Evolutionary conservation across 208 protist species (phyloP).

Genomic region (Trichomonas tenax): DNA sequence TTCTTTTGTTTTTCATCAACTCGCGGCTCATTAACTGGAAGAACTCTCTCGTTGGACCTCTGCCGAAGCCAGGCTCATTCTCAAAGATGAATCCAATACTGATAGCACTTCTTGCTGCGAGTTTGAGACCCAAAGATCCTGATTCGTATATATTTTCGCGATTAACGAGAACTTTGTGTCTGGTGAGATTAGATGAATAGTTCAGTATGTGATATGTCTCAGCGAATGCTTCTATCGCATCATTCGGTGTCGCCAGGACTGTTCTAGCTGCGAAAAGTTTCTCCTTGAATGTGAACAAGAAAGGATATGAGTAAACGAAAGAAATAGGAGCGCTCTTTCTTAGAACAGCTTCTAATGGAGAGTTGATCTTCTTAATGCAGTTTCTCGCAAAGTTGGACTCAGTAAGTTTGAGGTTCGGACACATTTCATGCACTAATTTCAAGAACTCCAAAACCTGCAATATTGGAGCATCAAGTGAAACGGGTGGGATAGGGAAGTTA

Average conservation of each 20-base stretch:
- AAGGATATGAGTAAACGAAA: not conserved
- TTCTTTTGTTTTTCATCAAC: not conserved
- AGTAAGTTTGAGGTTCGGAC: not conserved
- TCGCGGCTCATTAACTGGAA: not conserved
- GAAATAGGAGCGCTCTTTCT: not conserved
- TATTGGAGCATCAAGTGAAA: not conserved
- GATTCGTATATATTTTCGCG: not conserved
- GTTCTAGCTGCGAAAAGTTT: not conserved
- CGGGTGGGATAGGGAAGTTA: not conserved
- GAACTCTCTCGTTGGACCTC: not conserved
- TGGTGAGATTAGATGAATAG: not conserved
- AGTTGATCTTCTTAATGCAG: not conserved
- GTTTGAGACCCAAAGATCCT: not conserved
- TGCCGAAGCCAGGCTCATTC: not conserved
- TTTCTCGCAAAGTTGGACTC: not conserved
- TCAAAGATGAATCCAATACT: not conserved
- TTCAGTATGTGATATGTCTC: not conserved
- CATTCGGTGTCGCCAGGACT: not conserved
- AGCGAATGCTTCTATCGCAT: not conserved
- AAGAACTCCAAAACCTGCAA: not conserved
- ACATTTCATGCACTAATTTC: not conserved
- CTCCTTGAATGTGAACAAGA: not conserved
- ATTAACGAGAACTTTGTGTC: not conserved
- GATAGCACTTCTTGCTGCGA: not conserved
- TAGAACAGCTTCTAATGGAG: not conserved